Evolutionary conservation across 805 yeast species (phyloP), one percentile per base, ranked within the genome.

Genomic region (Wickerhamiella dianesei): DNA sequence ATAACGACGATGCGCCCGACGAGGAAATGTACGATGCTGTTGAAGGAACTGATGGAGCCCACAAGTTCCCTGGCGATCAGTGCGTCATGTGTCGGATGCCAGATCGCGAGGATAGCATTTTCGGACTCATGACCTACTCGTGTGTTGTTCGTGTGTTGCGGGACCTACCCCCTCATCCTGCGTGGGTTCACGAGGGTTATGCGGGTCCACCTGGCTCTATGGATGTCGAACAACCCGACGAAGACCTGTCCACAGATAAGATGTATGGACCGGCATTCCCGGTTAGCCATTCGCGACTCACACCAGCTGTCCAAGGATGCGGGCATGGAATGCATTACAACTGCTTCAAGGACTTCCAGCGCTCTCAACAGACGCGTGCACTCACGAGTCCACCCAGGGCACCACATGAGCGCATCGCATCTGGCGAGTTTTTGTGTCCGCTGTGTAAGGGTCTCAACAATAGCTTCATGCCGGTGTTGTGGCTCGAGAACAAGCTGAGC

Each of bases 321-420:
- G 94, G 96, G 1, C 98, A 89, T 64, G 94, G 95, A 1, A 81
- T 89, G 79, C 98, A 89, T 62, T 77, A 74, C 50, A 70, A 75
- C 16, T 89, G 98, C 59, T 81, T 80, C 56, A 63, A 75, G 45
- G 77, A 77, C 48, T 83, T 77, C 57, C 62, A 81, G 57, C 67
- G 69, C 29, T 37, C 20, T 9, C 52, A 50, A 39, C 52, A 45
- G 29, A 48, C 37, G 37, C 71, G 94, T 58, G 21, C 48, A 3
- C n/a, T 40, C 8, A 84, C 88, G 44, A 69, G 79, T 3, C 94
- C 95, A 0, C 32, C 32, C 6, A 25, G 32, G 12, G 32, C 32
- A 6, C 32, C 32, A 25, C 32, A 25, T 12, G 94, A 82, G 52
- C 77, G 82, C 51, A 64, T 71, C 12, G 78, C 77, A 22, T 75